These are phyloP conservation scores for Leersia perrieri DNA, from an alignment of 176 grass and related monocot genomes.

Conservation along the genomic window DNA sequence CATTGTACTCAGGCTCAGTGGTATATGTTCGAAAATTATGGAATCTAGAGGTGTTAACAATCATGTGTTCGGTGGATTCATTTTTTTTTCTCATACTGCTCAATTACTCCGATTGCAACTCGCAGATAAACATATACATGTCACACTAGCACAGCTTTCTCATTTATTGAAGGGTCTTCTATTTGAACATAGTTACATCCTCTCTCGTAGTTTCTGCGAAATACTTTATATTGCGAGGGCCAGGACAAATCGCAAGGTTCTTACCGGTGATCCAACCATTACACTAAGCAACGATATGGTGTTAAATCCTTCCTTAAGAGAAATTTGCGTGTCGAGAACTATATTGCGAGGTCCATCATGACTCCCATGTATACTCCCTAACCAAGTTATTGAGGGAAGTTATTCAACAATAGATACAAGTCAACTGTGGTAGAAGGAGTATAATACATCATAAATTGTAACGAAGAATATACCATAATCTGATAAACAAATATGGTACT, in stretches of 20 bases:
- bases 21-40: not conserved
- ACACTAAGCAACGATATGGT: slow-evolving; percentile 79
- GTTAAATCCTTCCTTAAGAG: slow-evolving; percentile 55
- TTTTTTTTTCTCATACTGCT: not conserved
- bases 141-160: not conserved
- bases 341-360: slow-evolving; percentile 33
- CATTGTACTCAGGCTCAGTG: not conserved
- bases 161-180: not conserved
- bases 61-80: not conserved
- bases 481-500: slow-evolving; percentile 5
- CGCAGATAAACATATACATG: not conserved
- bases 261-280: slow-evolving; percentile 96
- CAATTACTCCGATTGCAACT: not conserved
- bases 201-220: not conserved
- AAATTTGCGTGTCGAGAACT: slow-evolving; percentile 47
- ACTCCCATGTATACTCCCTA: slow-evolving; percentile 72
- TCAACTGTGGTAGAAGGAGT: not conserved
- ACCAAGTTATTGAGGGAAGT: slow-evolving; percentile 14
- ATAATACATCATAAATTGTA: not conserved
- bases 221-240: not conserved
- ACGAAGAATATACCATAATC: not conserved
- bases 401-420: not conserved
- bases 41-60: not conserved
- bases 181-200: not conserved
- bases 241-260: slow-evolving; percentile 10